phyloP scores from a whole-genome alignment of 2,329 filamentous ascomycete species.

The Madurella mycetomatis region DNA sequence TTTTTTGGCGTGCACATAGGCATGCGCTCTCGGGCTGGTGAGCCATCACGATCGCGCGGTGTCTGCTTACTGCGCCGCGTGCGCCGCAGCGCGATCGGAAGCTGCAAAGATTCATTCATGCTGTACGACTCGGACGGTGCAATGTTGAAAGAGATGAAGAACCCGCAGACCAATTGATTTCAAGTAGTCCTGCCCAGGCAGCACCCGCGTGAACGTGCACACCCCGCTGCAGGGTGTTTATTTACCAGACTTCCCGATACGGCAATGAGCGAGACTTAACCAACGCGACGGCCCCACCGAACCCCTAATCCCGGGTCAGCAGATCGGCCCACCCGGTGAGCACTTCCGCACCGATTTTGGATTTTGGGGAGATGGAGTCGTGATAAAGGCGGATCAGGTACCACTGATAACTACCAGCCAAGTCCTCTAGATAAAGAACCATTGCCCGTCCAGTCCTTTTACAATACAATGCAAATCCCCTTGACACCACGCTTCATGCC shows the following conservation, averaged over 20 bases:
- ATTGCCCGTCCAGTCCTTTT: too few species aligned
- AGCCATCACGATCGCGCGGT: constrained; percentile 25
- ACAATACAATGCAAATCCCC: too few species aligned
- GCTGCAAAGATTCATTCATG: constrained; percentile 39
- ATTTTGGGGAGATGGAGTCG: too few species aligned
- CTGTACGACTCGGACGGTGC: neutral
- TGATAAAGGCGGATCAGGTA: too few species aligned
- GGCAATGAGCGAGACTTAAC: neutral
- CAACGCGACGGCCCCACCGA: neutral
- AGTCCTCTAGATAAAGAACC: too few species aligned
- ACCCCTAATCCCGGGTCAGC: neutral
- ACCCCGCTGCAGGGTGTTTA: neutral
- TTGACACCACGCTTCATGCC: too few species aligned
- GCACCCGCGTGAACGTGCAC: neutral
- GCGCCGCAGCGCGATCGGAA: constrained; percentile 54
- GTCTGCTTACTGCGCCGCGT: constrained; percentile 40
- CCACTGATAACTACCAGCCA: too few species aligned
- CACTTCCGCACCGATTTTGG: too few species aligned
- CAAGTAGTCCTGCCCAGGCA: neutral
- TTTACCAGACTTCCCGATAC: neutral
- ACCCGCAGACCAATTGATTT: neutral
- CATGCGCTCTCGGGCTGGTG: constrained; percentile 19
- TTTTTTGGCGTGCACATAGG: constrained; percentile 18
- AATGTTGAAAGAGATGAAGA: neutral
- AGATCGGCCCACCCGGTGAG: neutral